Base-by-base conservation (phyloP, 2,329 filamentous ascomycete species). In the Colletotrichum musicola region DNA sequence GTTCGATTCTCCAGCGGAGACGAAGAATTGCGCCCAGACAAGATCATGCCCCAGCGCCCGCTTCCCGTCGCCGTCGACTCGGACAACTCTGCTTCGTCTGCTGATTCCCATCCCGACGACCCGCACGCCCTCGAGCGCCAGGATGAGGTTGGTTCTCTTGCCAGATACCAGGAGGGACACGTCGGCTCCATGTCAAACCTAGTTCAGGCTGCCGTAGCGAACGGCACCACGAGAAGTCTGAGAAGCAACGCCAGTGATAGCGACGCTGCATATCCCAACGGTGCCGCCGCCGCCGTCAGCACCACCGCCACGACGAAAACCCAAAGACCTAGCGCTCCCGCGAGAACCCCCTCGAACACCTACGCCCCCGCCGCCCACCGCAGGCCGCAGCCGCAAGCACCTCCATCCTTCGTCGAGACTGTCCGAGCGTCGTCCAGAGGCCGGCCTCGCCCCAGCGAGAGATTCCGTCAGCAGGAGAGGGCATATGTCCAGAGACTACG, bases 401-500 rank as follows among this genome's bases (percentile, higher is more conserved):
- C 81, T n/a, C 76, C 83, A 57, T 79, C 83, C 42, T 83, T 81
- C 68, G 78, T 81, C 69, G 81, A 81, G 51, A 78, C 82, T 61
- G 80, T 83, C 72, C 80, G 86, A 72, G 80, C 90, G 75, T 77
- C 85, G 73, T 81, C 88, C 77, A 81, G 89, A 81, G 81, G 88
- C 47, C 81, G 85, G 55, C 81, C 79, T 65, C 77, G 81, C 71
- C 83, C 80, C 75, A 84, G 77, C 71, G 84, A 85, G 44, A 81
- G 83, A n/a, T 88, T 84, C 65, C 86, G 92, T 69, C 93, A 93
- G 55, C 94, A 98, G 80, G 95, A 98, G 80, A 93, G 95, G 77
- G 95, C 95, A 65, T 99, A 99, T 77, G 92, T 98, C 40, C 94
- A 97, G 79, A 91, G 95, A 74, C 88, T 98, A 76, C 90, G 94